phyloP scores from a whole-genome alignment of 352 stramenopile genomes.

The Phytophthora constricta region DNA sequence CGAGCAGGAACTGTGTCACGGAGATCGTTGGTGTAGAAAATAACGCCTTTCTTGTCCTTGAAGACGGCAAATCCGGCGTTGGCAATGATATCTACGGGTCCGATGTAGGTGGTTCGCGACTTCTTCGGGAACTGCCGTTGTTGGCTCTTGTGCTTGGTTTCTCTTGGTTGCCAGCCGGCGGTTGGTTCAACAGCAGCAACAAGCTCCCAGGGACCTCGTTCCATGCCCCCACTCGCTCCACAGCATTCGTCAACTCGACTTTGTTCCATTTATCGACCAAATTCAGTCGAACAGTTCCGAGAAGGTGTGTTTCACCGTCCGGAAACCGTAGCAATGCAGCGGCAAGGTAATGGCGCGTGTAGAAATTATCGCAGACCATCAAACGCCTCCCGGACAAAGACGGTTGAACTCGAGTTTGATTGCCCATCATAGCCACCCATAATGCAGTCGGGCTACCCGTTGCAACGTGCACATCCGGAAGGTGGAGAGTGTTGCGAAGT shows the following conservation, averaged over 20 bases:
- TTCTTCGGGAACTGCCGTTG: neutral
- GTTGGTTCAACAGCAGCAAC: neutral
- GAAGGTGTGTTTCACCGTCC: neutral
- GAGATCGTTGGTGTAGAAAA: slow-evolving; percentile 18
- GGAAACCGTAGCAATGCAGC: neutral
- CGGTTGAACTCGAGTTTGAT: neutral
- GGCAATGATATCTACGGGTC: neutral
- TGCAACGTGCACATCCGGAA: neutral
- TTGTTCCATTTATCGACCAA: neutral
- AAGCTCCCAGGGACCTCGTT: slow-evolving; percentile 1
- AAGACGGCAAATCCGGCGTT: neutral
- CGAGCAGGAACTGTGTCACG: neutral
- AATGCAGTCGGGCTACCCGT: neutral
- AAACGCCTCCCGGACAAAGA: neutral
- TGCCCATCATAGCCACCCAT: slow-evolving; percentile 15
- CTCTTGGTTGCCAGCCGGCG: neutral
- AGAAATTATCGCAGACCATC: slow-evolving; percentile 14
- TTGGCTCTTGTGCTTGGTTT: neutral
- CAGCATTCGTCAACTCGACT: neutral
- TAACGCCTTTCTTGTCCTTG: slow-evolving; percentile 10
- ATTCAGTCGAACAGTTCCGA: neutral
- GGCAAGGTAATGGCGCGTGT: slow-evolving; percentile 2
- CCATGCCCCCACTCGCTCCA: neutral
- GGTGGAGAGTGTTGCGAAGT: neutral
- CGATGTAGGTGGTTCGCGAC: neutral